Conservation (phyloP, 129 eudicot genomes). For the Chrysanthemum makinoi region DNA sequence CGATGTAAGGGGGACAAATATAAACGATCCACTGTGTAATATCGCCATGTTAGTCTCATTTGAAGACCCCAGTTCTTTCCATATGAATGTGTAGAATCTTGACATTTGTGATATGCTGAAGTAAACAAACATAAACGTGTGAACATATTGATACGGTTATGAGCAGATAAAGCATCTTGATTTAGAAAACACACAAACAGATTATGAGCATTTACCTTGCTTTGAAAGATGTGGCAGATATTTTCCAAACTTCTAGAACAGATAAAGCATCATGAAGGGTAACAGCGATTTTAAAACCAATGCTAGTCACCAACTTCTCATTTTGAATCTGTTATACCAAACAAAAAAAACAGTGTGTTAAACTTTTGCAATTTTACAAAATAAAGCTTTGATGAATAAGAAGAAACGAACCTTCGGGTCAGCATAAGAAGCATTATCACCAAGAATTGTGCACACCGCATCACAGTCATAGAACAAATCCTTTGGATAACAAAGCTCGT, state of each 20-base stretch:
- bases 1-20: constrained; percentile 61
- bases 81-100: constrained; percentile 59
- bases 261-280: constrained; percentile 59
- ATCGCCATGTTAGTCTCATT: constrained; percentile 40
- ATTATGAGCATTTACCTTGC: constrained; percentile 51
- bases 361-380: too few species aligned
- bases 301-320: constrained; percentile 51
- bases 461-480: constrained; percentile 71
- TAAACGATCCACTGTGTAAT: constrained; percentile 50
- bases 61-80: constrained; percentile 57
- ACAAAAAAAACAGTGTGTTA: neutral
- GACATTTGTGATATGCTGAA: constrained; percentile 80
- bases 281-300: constrained; percentile 70
- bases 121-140: constrained; percentile 4
- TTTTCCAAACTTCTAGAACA: constrained; percentile 63
- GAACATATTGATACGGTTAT: too few species aligned
- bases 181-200: neutral
- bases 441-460: constrained; percentile 58
- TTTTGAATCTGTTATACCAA: constrained; percentile 55
- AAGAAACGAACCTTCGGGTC: constrained; percentile 57
- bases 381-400: too few species aligned
- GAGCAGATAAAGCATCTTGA: too few species aligned
- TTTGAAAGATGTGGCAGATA: constrained; percentile 44
- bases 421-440: constrained; percentile 66
- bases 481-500: constrained; percentile 55